A percentile compares a stretch with the other conserved stretches of the same genome.
Conservation (phyloP, 192 early-diverging fungal species). For the Martensiomyces pterosporus region DNA sequence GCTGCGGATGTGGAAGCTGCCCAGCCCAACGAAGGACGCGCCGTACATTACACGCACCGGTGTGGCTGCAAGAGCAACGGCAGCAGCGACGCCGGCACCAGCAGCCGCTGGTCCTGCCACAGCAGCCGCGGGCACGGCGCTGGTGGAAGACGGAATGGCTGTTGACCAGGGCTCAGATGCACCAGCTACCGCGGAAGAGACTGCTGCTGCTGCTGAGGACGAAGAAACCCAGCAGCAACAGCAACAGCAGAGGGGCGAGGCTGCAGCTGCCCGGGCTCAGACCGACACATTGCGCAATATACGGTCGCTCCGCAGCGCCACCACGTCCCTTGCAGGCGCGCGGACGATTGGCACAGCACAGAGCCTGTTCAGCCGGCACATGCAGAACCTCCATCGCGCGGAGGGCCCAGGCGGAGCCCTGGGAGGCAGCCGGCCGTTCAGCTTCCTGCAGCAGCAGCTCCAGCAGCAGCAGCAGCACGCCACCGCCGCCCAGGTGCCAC, state of each 20-base stretch:
- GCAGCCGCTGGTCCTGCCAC: slow-evolving; percentile 1
- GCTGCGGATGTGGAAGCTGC: slow-evolving; percentile 88
- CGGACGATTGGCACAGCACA: background rate
- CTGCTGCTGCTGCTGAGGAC: background rate
- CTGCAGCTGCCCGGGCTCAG: background rate
- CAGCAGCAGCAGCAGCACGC: background rate
- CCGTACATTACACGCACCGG: slow-evolving; percentile 37
- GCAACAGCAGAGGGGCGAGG: too few species aligned
- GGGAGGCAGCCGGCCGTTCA: background rate
- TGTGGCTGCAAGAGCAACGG: slow-evolving; percentile 13
- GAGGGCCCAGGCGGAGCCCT: too few species aligned
- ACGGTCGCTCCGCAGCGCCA: too few species aligned
- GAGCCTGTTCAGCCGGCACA: background rate
- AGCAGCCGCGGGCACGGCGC: slow-evolving; percentile 5
- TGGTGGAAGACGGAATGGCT: slow-evolving; percentile 11
- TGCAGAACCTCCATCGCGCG: background rate
- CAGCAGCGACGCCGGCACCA: too few species aligned
- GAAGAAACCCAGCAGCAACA: too few species aligned
- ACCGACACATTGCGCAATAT: background rate
- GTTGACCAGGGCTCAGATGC: slow-evolving; percentile 10
- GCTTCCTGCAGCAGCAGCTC: background rate
- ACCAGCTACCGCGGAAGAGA: background rate
- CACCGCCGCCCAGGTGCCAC: background rate
- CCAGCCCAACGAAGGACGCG: slow-evolving; percentile 63
- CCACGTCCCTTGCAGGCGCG: background rate